Evolutionary conservation across 352 stramenopile species (phyloP), one percentile per base, ranked within the genome.

Genomic region (Globisporangium spinosum): DNA sequence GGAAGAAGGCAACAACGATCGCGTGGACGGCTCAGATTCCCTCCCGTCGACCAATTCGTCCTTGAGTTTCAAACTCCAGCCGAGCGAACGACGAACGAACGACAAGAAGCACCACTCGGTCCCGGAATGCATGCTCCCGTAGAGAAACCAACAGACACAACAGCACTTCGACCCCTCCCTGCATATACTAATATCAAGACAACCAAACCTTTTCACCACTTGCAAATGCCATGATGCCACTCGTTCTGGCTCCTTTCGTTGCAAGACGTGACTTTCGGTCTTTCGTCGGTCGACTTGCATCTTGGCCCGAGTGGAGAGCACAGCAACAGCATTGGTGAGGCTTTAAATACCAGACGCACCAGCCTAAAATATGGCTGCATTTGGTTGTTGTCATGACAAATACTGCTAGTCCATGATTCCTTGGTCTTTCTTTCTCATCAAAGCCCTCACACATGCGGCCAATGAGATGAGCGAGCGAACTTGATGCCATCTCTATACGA

Each of bases 41-140:
- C 9, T 54, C 29, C 65, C 55, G 9, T 60, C 55, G 6, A 45
- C 55, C 17, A 23, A 27, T 15, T 60, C 7, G 29, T 60, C 55
- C 0, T 43, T 17, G 29, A 60, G 13, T n/a, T 60, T 60, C 47
- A 64, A 66, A 8, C 32, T 79, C 7, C 64, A 78, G 47, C 77
- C 77, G 10, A 89, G 80, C 73, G 89, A 91, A 61, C 67, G 76
- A 35, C 80, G 83, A 17, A 91, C 83, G 15, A 91, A 91, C 51
- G 83, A 80, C 54, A 91, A 91, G 70, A 91, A 91, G 68, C 79
- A 65, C 5, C 58, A 72, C 22, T 70, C 72, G 17, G 64, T 73
- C 3, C 67, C 72, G 35, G 75, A 81, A 13, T 81, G 75, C 59
- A 64, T 75, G 34, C 74, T 81, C 65, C 79, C 75, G 15, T 81